Evolutionary conservation across 2,329 filamentous ascomycete genomes (phyloP), one percentile per base, ranked within the genome.

Genomic region (Pseudocercospora musae): DNA sequence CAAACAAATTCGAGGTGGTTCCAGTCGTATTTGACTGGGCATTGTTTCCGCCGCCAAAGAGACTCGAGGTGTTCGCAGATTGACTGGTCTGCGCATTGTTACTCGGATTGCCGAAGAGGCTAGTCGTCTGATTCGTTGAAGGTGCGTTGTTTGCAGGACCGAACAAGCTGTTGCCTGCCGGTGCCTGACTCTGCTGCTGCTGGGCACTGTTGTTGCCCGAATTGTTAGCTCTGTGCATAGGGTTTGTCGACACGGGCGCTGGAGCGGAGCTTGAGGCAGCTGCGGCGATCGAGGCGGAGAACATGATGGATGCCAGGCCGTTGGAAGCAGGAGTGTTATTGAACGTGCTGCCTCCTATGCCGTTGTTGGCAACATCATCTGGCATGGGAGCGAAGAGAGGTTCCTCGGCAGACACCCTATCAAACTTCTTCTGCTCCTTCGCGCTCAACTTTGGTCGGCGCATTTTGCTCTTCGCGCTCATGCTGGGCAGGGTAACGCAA

Each of bases 1-100:
- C 66, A 44, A 62, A 66, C 18, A 70, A 56, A 44, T 66, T 58
- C 10, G 56, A 60, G 40, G 61, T 55, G n/a, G 54, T 62, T 52
- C 21, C 21, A 29, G 58, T 58, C 27, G 62, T 58, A n/a, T 57
- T 49, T 64, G 33, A 49, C 21, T 58, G 58, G 13, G 29, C 31
- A 27, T 57, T 50, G 46, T 54, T 62, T 13, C 18, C 57, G 46
- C 29, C 27, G 54, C 59, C 59, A 46, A 62, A 62, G 13, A 62
- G 29, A 31, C 52, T 54, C 27, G 52, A 54, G 13, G 55, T 57
- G 55, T 50, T 72, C 23, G 61, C 55, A 55, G 57, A 62, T 40
- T 68, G 66, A 18, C 49, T 62, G 33, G 50, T 50, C 23, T 60
- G 59, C 27, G 62, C 56, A 53, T 46, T 62, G 40, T 56, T 61